Conservation (phyloP, 2,329 filamentous ascomycete species). For the Colletotrichum kahawae region DNA sequence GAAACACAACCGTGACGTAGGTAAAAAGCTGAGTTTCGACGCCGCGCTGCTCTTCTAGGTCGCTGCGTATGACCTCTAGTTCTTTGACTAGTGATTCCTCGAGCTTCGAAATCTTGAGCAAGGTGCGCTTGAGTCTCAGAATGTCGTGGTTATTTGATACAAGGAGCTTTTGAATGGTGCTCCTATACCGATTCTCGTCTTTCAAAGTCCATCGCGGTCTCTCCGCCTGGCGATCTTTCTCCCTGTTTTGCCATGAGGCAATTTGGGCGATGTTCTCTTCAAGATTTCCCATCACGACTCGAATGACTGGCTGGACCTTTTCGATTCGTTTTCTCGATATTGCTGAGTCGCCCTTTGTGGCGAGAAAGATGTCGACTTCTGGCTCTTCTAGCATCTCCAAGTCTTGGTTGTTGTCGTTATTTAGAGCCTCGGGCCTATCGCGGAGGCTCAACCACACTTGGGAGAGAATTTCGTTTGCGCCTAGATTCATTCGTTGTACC, state of each 20-base stretch:
- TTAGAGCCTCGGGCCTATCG: neutral
- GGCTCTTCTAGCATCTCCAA: neutral
- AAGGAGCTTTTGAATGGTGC: neutral
- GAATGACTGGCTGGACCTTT: neutral
- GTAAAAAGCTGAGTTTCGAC: neutral
- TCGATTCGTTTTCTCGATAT: neutral
- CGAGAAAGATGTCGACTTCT: neutral
- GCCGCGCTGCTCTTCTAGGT: neutral
- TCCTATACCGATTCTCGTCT: neutral
- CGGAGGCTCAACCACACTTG: neutral
- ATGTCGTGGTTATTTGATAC: neutral
- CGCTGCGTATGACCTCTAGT: too few relatives aligned
- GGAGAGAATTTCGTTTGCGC: neutral
- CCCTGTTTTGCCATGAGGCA: neutral
- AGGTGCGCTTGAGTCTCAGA: neutral
- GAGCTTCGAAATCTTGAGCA: neutral
- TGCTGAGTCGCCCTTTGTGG: too few relatives aligned
- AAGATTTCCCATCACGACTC: neutral
- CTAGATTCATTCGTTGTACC: neutral
- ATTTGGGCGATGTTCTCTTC: neutral
- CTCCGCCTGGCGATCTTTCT: neutral
- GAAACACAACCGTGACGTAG: neutral
- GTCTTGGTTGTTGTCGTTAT: too few relatives aligned
- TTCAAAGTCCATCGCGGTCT: neutral
- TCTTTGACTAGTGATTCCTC: neutral